Percentiles rank a stretch among this genome's conserved stretches.
These are phyloP conservation scores for Chaetomiaceae sp. DNA, from an alignment of 2,329 filamentous ascomycete species.

Conservation along the genomic window DNA sequence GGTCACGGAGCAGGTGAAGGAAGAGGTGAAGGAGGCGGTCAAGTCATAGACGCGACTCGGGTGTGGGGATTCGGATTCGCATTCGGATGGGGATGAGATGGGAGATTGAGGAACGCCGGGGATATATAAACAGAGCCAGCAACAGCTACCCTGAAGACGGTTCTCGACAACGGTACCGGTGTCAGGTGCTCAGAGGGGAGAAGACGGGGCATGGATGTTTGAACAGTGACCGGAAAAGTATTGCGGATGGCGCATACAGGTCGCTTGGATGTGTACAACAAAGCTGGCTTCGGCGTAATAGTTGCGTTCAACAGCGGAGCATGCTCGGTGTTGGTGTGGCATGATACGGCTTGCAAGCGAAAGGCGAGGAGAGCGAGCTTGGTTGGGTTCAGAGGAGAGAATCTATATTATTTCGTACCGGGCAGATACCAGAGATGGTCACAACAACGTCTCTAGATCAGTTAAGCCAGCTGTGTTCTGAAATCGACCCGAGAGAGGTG, in stretches of 20 bases:
- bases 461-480: not conserved
- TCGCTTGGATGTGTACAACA: constrained; percentile 1
- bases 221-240: not conserved
- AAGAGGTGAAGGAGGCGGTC: constrained; percentile 22
- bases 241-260: not conserved
- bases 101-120: not conserved
- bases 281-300: not conserved
- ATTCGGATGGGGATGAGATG: no score
- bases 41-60: constrained; percentile 9
- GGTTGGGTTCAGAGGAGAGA: not conserved
- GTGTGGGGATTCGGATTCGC: not conserved
- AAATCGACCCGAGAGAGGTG: not conserved
- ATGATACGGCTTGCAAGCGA: not conserved
- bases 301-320: not conserved
- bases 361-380: not conserved
- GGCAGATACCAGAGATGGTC: not conserved
- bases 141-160: not conserved
- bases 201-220: not conserved
- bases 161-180: no score
- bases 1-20: constrained; percentile 23
- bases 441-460: not conserved
- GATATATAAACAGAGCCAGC: not conserved
- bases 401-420: not conserved
- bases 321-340: not conserved
- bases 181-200: no score